phyloP scores from a whole-genome alignment of 2,329 filamentous ascomycete genomes.

The Pseudogymnoascus sp. region DNA sequence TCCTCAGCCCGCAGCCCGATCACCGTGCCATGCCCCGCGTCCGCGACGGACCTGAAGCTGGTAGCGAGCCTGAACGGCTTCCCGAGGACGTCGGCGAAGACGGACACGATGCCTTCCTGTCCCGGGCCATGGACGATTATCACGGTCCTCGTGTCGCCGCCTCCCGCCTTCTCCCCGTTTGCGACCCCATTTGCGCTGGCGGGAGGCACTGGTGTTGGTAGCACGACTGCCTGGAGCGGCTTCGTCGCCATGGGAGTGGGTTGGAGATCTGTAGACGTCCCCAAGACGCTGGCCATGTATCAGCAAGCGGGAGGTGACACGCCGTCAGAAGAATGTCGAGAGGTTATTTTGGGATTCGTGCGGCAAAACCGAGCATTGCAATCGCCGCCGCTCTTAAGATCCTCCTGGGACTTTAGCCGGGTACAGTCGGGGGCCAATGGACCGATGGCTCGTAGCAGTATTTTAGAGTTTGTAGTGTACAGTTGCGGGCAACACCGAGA shows the following conservation, averaged over 20 bases:
- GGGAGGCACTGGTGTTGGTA: slow-evolving; percentile 41
- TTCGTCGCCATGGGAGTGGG: slow-evolving; percentile 32
- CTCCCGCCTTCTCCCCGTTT: slow-evolving; percentile 25
- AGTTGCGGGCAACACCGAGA: not conserved
- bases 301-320: slow-evolving; percentile 2
- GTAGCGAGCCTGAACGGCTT: slow-evolving; percentile 57
- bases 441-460: not conserved
- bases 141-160: slow-evolving; percentile 50
- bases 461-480: slow-evolving; percentile 3
- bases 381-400: not conserved
- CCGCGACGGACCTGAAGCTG: slow-evolving; percentile 45
- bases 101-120: slow-evolving; percentile 65
- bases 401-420: not conserved
- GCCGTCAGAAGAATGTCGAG: not conserved
- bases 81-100: slow-evolving; percentile 72
- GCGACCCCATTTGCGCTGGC: slow-evolving; percentile 30
- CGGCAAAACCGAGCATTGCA: slow-evolving; percentile 5
- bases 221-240: slow-evolving; percentile 37
- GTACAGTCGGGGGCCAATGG: not conserved
- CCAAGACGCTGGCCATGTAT: slow-evolving; percentile 4
- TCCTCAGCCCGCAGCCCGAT: slow-evolving; percentile 54
- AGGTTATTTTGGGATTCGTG: not conserved
- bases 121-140: slow-evolving; percentile 62
- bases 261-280: not conserved
- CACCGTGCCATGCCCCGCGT: slow-evolving; percentile 54